phyloP scores from a whole-genome alignment of 192 early-diverging fungal species.

The Radiomyces spectabilis region DNA sequence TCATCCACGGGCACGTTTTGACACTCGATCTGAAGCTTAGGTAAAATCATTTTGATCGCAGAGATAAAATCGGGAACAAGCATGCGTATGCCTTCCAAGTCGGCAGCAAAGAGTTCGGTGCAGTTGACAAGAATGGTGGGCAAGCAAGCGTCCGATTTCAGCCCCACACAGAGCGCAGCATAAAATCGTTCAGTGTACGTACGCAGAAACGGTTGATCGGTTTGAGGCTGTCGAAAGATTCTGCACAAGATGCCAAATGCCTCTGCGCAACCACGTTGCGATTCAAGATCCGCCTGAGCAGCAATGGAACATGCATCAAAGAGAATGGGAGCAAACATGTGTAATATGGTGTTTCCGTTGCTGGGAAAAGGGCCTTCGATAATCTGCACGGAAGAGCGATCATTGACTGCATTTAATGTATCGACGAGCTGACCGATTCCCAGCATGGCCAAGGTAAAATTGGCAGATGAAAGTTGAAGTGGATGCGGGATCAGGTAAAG shows the following conservation, averaged over 20 bases:
- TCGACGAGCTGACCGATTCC: conserved; percentile 54
- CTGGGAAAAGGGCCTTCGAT: conserved; percentile 29
- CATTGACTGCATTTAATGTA: conserved; percentile 30
- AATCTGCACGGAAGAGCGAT: conserved; percentile 1
- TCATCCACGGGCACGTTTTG: conserved; percentile 46
- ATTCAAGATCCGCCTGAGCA: conserved; percentile 19
- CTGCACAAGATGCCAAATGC: conserved; percentile 68
- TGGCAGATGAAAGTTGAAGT: conserved; percentile 35
- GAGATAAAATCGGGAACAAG: conserved; percentile 68
- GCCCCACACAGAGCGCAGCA: conserved; percentile 48
- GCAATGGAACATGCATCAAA: conserved; percentile 56
- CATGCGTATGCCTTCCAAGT: conserved; percentile 65
- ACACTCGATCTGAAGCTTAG: conserved; percentile 26
- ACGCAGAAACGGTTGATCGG: conserved; percentile 42
- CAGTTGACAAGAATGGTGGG: conserved; percentile 64
- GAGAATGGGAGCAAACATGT: conserved; percentile 78
- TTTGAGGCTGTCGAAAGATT: conserved; percentile 67
- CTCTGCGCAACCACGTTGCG: conserved; percentile 52
- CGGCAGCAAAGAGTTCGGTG: conserved; percentile 51
- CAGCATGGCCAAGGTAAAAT: conserved; percentile 42
- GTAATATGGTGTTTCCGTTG: conserved; percentile 70
- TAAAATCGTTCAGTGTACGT: conserved; percentile 75
- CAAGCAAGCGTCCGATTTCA: conserved; percentile 50
- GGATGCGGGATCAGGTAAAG: conserved; percentile 52
- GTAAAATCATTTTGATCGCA: conserved; percentile 56